These are phyloP conservation scores for Endoconidiophora polonica DNA, from an alignment of 2,329 filamentous ascomycete genomes.

Conservation along the genomic window DNA sequence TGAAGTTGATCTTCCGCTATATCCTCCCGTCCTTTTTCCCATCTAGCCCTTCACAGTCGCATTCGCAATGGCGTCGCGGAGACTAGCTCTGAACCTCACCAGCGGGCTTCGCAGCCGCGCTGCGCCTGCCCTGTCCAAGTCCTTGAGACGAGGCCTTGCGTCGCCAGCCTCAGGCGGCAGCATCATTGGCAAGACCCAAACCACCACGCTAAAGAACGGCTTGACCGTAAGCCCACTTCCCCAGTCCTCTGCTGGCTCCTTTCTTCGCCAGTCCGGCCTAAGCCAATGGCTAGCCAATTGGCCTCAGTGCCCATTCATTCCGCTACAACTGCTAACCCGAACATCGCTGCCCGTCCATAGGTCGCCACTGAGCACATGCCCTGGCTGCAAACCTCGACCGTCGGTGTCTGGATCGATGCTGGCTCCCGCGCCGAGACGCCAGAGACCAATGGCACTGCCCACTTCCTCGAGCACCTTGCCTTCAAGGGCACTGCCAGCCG, in stretches of 20 bases:
- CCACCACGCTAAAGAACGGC: constrained; percentile 91
- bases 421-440: constrained; percentile 95
- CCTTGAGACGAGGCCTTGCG: constrained; percentile 74
- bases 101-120: constrained; percentile 77
- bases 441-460: constrained; percentile 96
- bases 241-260: not conserved
- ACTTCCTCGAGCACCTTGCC: constrained; percentile 98
- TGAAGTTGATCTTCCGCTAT: not conserved
- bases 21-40: constrained; percentile 2
- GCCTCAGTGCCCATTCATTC: not conserved
- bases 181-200: constrained; percentile 68
- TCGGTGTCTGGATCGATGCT: constrained; percentile 98
- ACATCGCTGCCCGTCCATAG: constrained; percentile 29
- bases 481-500: constrained; percentile 98
- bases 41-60: constrained; percentile 1
- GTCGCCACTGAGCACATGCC: constrained; percentile 96
- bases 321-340: not conserved
- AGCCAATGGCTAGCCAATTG: not conserved
- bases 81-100: constrained; percentile 88
- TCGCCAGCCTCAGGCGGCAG: constrained; percentile 49
- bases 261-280: not conserved
- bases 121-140: constrained; percentile 61
- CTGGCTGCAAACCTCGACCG: constrained; percentile 94
- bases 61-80: constrained; percentile 78
- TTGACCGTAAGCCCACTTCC: constrained; percentile 53